Evolutionary conservation across 352 stramenopile genomes (phyloP), one percentile per base, ranked within the genome.

Genomic region (Thraustotheca clavata): DNA sequence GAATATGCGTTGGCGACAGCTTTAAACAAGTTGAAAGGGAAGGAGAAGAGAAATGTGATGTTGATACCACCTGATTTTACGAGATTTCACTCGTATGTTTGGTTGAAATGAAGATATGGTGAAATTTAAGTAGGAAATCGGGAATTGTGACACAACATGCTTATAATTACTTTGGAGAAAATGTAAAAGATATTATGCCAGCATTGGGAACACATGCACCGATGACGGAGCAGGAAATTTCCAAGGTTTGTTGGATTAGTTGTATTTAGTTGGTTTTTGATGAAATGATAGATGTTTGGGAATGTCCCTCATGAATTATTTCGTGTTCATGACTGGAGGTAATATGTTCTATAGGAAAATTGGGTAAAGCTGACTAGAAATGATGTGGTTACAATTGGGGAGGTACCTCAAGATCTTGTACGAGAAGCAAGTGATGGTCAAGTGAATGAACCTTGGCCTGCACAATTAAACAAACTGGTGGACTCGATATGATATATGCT

Each of bases 61-160:
- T 76, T 99, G 41, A 74, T 98, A 2, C 95, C 95, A n/a, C 96
- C 96, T 0, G 96, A 99, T 67, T 98, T 96, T 67, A 98, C 96
- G 14, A 80, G 96, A 39, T 98, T 96, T 72, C 91, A 98, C 80
- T 98, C 91, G 68, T 92, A 88, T 67, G 80, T 69, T 5, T 24
- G 38, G n/a, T 5, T 26, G 47, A 52, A 26, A 62, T 24, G n/a
- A 18, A n/a, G 3, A 3, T 65, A 26, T 22, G 22, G 49, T 46
- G 59, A 35, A n/a, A 43, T 4, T 40, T 67, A 16, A 55, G 59
- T 60, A 94, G 84, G 12, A 94, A 91, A 61, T 83, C 94, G 0
- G 96, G 95, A n/a, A 84, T 89, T 61, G 80, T 98, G 32, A 97
- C 95, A 1, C 79, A 94, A 68, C 90, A 90, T 39, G 88, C 95